Percentiles rank a stretch among this genome's conserved stretches.
phyloP scores from a whole-genome alignment of 352 stramenopile species.

The Pythium phragmitis region DNA sequence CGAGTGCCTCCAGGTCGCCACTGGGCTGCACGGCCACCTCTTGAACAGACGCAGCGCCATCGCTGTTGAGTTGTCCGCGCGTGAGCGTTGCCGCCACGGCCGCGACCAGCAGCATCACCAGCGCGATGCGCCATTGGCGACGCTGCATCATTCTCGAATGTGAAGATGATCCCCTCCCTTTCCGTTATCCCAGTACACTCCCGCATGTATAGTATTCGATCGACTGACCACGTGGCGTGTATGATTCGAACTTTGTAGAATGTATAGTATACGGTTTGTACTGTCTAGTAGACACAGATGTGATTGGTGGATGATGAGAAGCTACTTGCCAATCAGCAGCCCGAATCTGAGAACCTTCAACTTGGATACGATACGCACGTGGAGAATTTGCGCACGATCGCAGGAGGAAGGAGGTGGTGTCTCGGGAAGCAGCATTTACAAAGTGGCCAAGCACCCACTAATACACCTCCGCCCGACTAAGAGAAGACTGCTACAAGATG shows the following conservation, averaged over 20 bases:
- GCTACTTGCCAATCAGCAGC: conserved; percentile 15
- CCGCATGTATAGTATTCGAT: neutral
- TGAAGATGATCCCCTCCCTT: too few species aligned
- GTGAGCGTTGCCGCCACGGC: conserved; percentile 6
- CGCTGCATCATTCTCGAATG: conserved; percentile 13
- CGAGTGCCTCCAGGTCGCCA: conserved; percentile 3
- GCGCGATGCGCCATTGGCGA: conserved; percentile 9
- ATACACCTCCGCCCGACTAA: neutral
- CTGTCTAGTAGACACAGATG: conserved; percentile 4
- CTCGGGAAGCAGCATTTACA: neutral
- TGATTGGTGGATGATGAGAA: conserved; percentile 17
- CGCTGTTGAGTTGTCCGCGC: neutral
- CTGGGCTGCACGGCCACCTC: conserved; percentile 15
- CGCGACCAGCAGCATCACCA: conserved; percentile 13
- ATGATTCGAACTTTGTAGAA: conserved; percentile 16
- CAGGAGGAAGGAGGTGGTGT: neutral
- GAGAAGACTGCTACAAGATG: conserved; percentile 1
- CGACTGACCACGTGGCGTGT: conserved; percentile 10
- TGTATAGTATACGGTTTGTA: conserved; percentile 17
- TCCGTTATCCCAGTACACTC: conserved; percentile 15
- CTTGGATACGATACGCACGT: neutral
- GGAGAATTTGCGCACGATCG: neutral
- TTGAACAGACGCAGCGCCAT: neutral
- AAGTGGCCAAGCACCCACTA: conserved; percentile 3
- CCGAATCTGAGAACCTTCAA: conserved; percentile 25